Conservation (phyloP, 2,329 filamentous ascomycete species). For the Rhynchosporium graminicola region DNA sequence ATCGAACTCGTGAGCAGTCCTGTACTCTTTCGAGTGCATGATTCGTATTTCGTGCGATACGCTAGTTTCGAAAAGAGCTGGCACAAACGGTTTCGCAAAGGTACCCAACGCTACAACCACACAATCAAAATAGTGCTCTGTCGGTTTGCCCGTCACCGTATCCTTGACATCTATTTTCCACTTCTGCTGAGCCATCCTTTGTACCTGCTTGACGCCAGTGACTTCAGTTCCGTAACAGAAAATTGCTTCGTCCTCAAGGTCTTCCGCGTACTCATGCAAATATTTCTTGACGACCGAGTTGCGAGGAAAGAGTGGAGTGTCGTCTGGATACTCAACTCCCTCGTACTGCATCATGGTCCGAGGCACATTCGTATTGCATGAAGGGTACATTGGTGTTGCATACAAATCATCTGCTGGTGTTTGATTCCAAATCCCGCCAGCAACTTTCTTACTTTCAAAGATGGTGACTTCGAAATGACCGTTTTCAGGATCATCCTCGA, state of each 20-base stretch:
- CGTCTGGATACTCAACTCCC: neutral
- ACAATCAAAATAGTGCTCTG: neutral
- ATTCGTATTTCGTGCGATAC: neutral
- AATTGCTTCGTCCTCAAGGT: neutral
- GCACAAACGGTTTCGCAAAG: neutral
- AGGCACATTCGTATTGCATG: constrained; percentile 5
- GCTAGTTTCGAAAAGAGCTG: neutral
- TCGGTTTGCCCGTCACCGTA: neutral
- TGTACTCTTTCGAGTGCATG: neutral
- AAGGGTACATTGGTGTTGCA: constrained; percentile 9
- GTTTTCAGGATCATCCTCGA: neutral
- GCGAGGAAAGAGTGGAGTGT: constrained; percentile 5
- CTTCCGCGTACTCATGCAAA: neutral
- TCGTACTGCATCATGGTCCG: constrained; percentile 4
- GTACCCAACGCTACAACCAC: constrained; percentile 13
- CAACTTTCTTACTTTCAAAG: constrained; percentile 3
- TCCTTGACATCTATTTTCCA: constrained; percentile 1
- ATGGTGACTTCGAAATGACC: constrained; percentile 4
- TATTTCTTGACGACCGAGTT: constrained; percentile 8
- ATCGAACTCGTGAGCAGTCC: neutral
- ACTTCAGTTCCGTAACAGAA: neutral
- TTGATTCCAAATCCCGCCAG: constrained; percentile 11
- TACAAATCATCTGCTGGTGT: neutral
- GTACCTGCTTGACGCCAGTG: neutral
- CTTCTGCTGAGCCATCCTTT: constrained; percentile 1